These are phyloP conservation scores for Nicotiana benthamiana DNA, from an alignment of 257 asterid species.

Conservation along the genomic window DNA sequence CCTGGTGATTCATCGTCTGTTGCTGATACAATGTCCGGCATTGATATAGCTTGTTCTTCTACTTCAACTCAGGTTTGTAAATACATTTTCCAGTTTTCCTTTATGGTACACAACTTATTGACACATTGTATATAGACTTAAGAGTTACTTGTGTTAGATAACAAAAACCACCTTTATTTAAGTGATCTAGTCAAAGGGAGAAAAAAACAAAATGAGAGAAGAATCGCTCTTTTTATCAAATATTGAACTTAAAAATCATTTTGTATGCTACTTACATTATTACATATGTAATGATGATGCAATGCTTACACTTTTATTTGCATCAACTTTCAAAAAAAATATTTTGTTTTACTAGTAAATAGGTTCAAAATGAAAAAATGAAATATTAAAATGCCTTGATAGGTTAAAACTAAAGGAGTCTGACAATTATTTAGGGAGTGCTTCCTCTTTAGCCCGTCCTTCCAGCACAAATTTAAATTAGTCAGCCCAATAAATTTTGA, in stretches of 20 bases:
- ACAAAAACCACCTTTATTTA: no score
- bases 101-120: not conserved
- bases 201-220: no score
- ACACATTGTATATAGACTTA: not conserved
- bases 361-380: not conserved
- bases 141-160: not conserved
- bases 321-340: not conserved
- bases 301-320: not conserved
- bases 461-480: not conserved
- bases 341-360: not conserved
- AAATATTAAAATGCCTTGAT: not conserved
- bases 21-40: not conserved
- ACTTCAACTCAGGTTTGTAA: not conserved
- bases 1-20: not conserved
- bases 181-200: no score
- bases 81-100: not conserved
- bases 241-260: no score
- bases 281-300: not conserved
- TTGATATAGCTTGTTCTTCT: not conserved
- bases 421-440: not conserved
- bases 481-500: not conserved
- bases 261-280: not conserved
- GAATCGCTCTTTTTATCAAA: not conserved
- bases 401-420: not conserved
- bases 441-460: not conserved